phyloP scores from a whole-genome alignment of 179 eudicot genomes.

The Spinacia oleracea region DNA sequence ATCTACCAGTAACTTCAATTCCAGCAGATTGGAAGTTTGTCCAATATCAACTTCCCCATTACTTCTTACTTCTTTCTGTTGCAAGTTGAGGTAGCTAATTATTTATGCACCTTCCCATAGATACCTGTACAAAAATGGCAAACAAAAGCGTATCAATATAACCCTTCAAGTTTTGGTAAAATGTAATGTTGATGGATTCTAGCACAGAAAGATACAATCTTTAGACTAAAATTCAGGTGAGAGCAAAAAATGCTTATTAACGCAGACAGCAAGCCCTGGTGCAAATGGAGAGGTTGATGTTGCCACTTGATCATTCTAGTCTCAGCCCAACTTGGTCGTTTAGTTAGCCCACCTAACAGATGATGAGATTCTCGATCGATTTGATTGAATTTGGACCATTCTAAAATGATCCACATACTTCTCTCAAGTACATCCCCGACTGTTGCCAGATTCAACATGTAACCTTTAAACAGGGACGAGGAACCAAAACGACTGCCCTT shows the following conservation, averaged over 20 bases:
- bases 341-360: too few relatives aligned
- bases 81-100: slow-evolving; percentile 1
- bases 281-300: not conserved
- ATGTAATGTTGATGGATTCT: not conserved
- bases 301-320: too few relatives aligned
- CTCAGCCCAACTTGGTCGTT: too few relatives aligned
- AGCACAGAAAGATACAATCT: not conserved
- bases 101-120: slow-evolving; percentile 18
- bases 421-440: too few relatives aligned
- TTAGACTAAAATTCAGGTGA: not conserved
- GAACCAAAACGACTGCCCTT: not conserved
- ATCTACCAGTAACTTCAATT: not conserved
- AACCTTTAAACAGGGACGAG: not conserved
- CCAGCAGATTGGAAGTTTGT: not conserved
- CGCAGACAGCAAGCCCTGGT: not conserved
- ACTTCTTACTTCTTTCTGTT: not conserved
- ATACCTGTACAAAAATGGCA: slow-evolving; percentile 23
- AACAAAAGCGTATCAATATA: slow-evolving; percentile 3
- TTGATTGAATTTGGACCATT: too few relatives aligned
- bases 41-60: not conserved
- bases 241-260: not conserved
- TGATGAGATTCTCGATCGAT: too few relatives aligned
- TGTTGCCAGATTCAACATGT: not conserved
- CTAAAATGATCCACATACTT: too few relatives aligned
- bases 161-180: not conserved